Conservation (phyloP, 345 rosid species). For the Salix dunnii region DNA sequence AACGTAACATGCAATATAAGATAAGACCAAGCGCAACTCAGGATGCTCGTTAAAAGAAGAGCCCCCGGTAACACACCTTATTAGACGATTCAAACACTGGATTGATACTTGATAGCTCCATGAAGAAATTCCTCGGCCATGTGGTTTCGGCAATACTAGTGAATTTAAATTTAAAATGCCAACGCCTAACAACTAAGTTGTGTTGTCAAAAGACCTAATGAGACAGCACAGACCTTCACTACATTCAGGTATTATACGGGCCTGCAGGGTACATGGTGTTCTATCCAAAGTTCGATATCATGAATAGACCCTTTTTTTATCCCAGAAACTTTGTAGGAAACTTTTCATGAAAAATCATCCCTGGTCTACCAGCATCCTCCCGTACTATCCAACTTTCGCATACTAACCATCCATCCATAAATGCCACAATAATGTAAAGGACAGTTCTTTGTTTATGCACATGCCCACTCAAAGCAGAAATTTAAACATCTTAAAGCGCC, state of each 20-base stretch:
- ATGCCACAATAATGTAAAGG: background rate
- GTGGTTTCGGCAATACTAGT: background rate
- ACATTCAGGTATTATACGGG: background rate
- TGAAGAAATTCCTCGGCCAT: background rate
- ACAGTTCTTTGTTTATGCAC: background rate
- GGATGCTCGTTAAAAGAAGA: background rate
- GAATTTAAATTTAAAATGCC: background rate
- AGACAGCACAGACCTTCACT: background rate
- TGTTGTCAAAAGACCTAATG: background rate
- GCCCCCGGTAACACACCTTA: no score
- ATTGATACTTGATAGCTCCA: background rate
- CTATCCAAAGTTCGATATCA: background rate
- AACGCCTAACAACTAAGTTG: background rate
- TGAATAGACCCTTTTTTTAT: background rate
- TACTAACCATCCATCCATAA: background rate
- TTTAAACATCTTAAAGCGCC: background rate
- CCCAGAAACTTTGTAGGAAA: background rate
- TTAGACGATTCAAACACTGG: background rate
- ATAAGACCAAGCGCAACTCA: background rate
- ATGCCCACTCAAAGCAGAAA: background rate
- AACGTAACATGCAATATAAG: background rate
- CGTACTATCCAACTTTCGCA: background rate
- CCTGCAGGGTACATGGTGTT: background rate
- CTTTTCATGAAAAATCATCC: background rate
- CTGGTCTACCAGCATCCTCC: background rate